A percentile compares a stretch with the other conserved stretches of the same genome.
Conservation (phyloP, 2,329 filamentous ascomycete genomes). For the Ciborinia camelliae region DNA sequence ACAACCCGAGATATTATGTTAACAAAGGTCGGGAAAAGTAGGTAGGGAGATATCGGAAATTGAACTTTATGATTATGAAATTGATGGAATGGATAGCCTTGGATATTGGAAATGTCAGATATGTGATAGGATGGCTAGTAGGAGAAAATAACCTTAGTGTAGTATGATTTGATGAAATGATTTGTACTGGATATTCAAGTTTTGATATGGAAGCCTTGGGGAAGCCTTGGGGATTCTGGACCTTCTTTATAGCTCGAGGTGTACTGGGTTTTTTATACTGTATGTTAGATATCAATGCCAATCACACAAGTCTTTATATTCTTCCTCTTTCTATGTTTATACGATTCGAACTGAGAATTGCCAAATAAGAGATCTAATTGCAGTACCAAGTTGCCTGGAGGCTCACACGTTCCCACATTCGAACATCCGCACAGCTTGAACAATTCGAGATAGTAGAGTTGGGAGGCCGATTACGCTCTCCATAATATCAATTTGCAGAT, state of each 20-base stretch:
- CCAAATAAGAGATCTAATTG: not conserved
- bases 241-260: not conserved
- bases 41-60: not conserved
- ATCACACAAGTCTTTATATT: not conserved
- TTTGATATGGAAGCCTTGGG: not conserved
- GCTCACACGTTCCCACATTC: too few relatives aligned
- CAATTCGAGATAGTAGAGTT: not conserved
- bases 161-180: not conserved
- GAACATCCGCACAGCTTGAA: not conserved
- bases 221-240: not conserved
- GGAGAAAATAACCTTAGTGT: not conserved
- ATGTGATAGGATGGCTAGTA: not conserved
- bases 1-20: not conserved
- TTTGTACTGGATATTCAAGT: not conserved
- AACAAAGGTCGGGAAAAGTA: not conserved
- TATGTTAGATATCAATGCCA: not conserved
- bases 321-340: not conserved
- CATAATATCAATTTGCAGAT: not conserved
- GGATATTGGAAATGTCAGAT: not conserved
- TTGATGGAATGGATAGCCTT: slow-evolving; percentile 9
- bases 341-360: not conserved
- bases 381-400: not conserved
- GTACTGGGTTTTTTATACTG: too few relatives aligned
- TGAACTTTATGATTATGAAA: not conserved
- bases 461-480: not conserved